Base-by-base conservation (phyloP, 106 monocot species). In the Phalaenopsis equestris region DNA sequence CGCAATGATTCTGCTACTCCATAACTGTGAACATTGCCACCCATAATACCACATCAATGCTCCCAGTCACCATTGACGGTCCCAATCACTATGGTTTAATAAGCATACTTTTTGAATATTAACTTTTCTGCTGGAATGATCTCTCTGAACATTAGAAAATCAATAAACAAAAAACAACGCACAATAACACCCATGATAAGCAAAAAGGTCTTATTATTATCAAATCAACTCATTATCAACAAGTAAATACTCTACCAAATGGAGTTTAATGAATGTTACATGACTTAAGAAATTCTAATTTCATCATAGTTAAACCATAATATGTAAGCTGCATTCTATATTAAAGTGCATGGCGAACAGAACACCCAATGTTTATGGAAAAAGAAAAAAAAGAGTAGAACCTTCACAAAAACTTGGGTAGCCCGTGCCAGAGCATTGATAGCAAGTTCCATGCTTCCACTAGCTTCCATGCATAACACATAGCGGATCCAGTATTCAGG, bases 351-450 rank as follows among this genome's bases (percentile, higher is more conserved):
- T 14, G 55, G 41, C 0, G 41, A 81, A 23, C 38, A 10, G n/a
- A 55, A 73, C 24, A 49, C 11, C 4, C 21, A 30, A 49, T 49
- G n/a, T 3, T 47, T 76, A 1, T 24, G 41, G n/a, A 74, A 16
- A 43, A 18, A 42, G n/a, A 74, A 16, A 43, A 18, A 42, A 75
- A 67, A 2, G 14, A 43, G 57, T 8, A 41, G 70, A 80, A 98
- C 98, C 94, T 98, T 98, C n/a, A 98, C 98, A 93, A 98, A 98
- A 49, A 94, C 92, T 88, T 94, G 92, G 56, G 94, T 98, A 55
- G 98, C 94, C 61, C 98, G 90, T 76, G 94, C 90, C 86, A 98
- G 92, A 79, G 98, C 98, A 88, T 98, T 98, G 82, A 84, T 82
- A n/a, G 98, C 98, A 73, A 98, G 92, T 78, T 98, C 98, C 88